Percentiles rank a stretch among this genome's conserved stretches.
phyloP scores from a whole-genome alignment of 176 grass and related monocot species.

The Aegilops bicornis region DNA sequence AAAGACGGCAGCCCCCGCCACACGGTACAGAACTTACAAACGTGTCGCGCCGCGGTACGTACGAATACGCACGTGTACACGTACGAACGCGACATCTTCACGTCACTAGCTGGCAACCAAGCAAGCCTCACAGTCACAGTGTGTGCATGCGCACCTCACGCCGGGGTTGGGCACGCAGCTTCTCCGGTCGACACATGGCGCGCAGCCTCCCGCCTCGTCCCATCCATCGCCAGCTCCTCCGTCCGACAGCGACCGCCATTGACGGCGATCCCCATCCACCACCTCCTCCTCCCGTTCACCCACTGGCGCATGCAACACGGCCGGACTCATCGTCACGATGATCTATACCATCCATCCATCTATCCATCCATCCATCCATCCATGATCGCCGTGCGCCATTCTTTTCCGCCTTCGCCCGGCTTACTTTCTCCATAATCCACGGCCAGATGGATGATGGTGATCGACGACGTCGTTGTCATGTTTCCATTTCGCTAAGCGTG shows the following conservation, averaged over 20 bases:
- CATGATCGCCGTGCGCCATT: slow-evolving; percentile 2
- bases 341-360: not conserved
- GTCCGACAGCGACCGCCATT: slow-evolving; percentile 52
- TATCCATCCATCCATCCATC: not conserved
- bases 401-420: not conserved
- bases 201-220: not conserved
- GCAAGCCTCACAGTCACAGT: not conserved
- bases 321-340: not conserved
- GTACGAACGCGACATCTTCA: not conserved
- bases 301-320: not conserved
- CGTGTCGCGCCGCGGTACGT: not conserved
- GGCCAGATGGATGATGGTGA: not conserved
- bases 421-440: not conserved
- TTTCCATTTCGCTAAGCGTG: not conserved
- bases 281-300: slow-evolving; percentile 1
- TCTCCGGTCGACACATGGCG: slow-evolving; percentile 27
- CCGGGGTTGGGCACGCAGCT: not conserved
- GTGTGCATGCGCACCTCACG: not conserved
- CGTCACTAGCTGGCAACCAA: not conserved
- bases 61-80: not conserved
- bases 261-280: not conserved
- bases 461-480: not conserved
- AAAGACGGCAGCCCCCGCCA: not conserved
- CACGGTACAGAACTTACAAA: not conserved
- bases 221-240: not conserved